Evolutionary conservation across 495 filamentous ascomycete species (phyloP), one percentile per base, ranked within the genome.

Genomic region (Hypoxylon fragiforme): DNA sequence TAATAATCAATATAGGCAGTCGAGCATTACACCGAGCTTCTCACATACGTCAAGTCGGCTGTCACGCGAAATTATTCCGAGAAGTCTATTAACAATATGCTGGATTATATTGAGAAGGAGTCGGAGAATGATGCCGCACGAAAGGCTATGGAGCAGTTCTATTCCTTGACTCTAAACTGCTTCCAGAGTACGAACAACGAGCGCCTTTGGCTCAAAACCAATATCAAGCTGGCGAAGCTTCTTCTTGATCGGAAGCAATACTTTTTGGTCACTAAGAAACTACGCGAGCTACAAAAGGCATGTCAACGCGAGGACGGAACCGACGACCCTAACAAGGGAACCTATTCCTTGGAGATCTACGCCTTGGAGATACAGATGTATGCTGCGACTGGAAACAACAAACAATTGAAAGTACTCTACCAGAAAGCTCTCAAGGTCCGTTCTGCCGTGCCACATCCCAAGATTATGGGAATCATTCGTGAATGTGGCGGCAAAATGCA

Each of bases 401-500:
- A 97, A 71, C 89, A 94, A 54, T 77, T 98, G 40, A 98, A 98
- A 77, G 82, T 85, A 2, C 79, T 98, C 3, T 98, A 97, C 70
- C 85, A 96, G 63, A 85, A 87, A 42, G 92, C 94, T 3, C 80
- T 97, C 11, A 86, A 86, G 41, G 92, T 98, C 15, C 84, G 89
- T 43, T 97, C 94, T 36, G 94, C 95, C 0, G 95, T 98, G 6
- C 92, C 94, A 8, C 94, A 98, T 71, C 94, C 94, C 43, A 96
- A 95, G 75, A 95, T 98, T 64, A 97, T 97, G 90, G 94, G 94
- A 24, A 90, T 97, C 67, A 97, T 98, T 66, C 88, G 95, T 42
- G 94, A 98, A 72, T 97, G 94, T 70, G 95, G 94, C 59, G 94
- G 94, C 53, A 98, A 98, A 77, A 98, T 98, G 94, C 92, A 98